Evolutionary conservation across 2,329 filamentous ascomycete species (phyloP).

Genomic region (Sporothrix variecibatus): DNA sequence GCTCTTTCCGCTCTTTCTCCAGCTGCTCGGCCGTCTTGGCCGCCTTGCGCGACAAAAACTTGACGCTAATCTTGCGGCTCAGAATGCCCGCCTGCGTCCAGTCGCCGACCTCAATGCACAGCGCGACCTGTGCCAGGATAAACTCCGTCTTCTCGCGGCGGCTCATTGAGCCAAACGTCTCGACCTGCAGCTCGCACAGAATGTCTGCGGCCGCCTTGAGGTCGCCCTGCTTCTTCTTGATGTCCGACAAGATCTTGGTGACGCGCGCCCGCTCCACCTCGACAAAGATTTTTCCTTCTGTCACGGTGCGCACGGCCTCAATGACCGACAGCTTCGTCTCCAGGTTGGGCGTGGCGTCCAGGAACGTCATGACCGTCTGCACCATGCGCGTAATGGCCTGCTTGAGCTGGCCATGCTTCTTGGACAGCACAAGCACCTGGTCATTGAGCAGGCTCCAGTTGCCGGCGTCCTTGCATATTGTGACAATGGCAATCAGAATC

Average conservation of each 20-base stretch:
- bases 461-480: constrained; percentile 86
- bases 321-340: constrained; percentile 93
- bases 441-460: constrained; percentile 97
- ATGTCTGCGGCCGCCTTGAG: constrained; percentile 87
- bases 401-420: constrained; percentile 99
- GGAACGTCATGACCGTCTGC: constrained; percentile 88
- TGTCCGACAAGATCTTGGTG: constrained; percentile 91
- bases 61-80: constrained; percentile 94
- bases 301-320: constrained; percentile 92
- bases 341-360: constrained; percentile 79
- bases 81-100: constrained; percentile 96
- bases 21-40: constrained; percentile 68
- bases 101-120: constrained; percentile 94
- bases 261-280: constrained; percentile 96
- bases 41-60: constrained; percentile 84
- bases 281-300: constrained; percentile 99
- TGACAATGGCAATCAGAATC: constrained; percentile 83
- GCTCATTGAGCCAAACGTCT: constrained; percentile 98
- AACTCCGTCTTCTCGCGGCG: constrained; percentile 98
- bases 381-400: constrained; percentile 99
- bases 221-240: constrained; percentile 95
- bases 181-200: constrained; percentile 94
- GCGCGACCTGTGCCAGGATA: constrained; percentile 88
- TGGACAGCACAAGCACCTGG: constrained; percentile 91
- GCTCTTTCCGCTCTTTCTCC: constrained; percentile 81